phyloP scores from a whole-genome alignment of 192 early-diverging fungal genomes.

The Gryganskiella cystojenkinii region DNA sequence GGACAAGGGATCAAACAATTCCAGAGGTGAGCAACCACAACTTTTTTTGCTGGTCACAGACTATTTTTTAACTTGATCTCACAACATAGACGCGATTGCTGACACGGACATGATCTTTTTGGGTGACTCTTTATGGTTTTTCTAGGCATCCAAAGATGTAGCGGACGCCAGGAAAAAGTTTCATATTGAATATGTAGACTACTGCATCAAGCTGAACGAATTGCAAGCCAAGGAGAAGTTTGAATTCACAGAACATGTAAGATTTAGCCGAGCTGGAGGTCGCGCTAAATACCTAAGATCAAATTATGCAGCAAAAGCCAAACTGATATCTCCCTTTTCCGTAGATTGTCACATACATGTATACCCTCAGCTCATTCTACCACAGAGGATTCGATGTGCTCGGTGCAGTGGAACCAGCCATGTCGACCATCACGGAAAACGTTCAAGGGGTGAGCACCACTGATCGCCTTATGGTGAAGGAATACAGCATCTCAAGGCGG shows the following conservation, averaged over 20 bases:
- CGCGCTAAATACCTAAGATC: not conserved
- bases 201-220: constrained; percentile 77
- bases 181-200: constrained; percentile 69
- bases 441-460: constrained; percentile 22
- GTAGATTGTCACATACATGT: constrained; percentile 82
- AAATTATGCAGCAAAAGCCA: not conserved
- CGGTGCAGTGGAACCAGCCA: constrained; percentile 83
- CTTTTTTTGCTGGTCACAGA: constrained; percentile 12
- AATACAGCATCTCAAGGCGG: not conserved
- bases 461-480: not conserved
- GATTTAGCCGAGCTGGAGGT: not conserved
- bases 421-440: constrained; percentile 77
- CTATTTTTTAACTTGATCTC: too few species aligned
- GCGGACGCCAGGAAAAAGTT: constrained; percentile 70
- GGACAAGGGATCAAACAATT: constrained; percentile 66
- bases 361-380: constrained; percentile 83
- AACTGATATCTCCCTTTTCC: too few species aligned
- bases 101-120: too few species aligned
- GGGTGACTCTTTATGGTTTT: too few species aligned
- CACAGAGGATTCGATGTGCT: constrained; percentile 86
- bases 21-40: constrained; percentile 67
- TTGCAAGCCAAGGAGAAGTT: constrained; percentile 79
- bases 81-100: not conserved
- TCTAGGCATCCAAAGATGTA: constrained; percentile 68
- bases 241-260: constrained; percentile 78